Base-by-base conservation (phyloP, 768 basidiomycete species). In the Rhizopogon roseolus region DNA sequence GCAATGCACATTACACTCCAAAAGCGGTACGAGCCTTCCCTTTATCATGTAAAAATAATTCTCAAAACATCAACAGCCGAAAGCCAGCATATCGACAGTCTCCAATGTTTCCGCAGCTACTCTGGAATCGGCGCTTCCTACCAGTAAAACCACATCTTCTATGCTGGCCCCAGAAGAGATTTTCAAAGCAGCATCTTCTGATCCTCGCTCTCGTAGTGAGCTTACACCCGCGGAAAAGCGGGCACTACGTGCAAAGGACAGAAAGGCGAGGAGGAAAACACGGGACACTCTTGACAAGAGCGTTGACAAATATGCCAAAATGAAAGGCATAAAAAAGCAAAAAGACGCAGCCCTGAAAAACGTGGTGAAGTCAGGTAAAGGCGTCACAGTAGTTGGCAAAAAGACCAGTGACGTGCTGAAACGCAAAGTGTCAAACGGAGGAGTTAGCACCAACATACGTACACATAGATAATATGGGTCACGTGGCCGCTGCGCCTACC, bases 131-230 rank as follows among this genome's bases (percentile, higher is more conserved):
- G 92, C 95, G 0, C 76, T 99, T 5, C 97, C 96, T 0, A 90
- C 91, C 0, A 79, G 85, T 8, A 82, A 85, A 61, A 85, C 92
- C 0, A 73, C 80, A 0, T 76, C 86, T 2, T 86, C 84, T 0
- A 87, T 93, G 77, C 80, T 99, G 41, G 93, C 97, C 0, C 97
- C 97, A 1, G 93, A 98, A 66, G 97, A 99, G 70, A 73, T 98
- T 13, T 88, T 88, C 61, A 75, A 85, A 0, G 80, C 88, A 0
- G 67, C 78, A 3, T 63, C 81, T 0, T 69, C 79, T 3, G 78
- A 80, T 45, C 76, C 81, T 22, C 83, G 83, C 40, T 79, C 85
- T 2, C 79, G 82, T 40, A 85, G 84, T 46, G 96, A 98, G 68
- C 74, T 98, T 46, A 92, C 91, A 3, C 90, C 95, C 1, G 67